Percentiles rank a stretch among this genome's conserved stretches.
Conservation (phyloP, 371 early-diverging fungal species). For the Funneliformis caledonium region DNA sequence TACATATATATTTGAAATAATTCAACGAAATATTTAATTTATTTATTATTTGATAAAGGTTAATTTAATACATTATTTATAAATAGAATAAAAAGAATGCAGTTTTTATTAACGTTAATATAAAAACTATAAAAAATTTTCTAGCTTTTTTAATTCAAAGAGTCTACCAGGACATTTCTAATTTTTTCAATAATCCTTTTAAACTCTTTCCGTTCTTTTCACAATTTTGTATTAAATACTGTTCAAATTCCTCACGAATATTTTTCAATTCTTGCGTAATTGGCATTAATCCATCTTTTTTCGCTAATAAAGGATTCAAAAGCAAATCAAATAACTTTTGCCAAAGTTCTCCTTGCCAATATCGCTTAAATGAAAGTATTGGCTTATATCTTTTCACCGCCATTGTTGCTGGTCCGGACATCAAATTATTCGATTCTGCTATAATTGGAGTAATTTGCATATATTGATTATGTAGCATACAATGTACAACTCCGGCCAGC, state of each 20-base stretch:
- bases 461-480: slow-evolving; percentile 48
- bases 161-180: background rate
- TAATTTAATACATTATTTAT: no score
- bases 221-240: slow-evolving; percentile 23
- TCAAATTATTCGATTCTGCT: background rate
- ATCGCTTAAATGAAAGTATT: slow-evolving; percentile 48
- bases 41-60: no score
- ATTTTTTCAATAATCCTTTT: slow-evolving; percentile 14
- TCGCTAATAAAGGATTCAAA: slow-evolving; percentile 45
- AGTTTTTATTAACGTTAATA: no score
- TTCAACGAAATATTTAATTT: no score
- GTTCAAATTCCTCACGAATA: slow-evolving; percentile 30
- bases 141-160: no score
- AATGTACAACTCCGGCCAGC: slow-evolving; percentile 48
- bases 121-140: no score
- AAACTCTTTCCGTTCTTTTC: slow-evolving; percentile 34
- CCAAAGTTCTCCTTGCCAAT: slow-evolving; percentile 54
- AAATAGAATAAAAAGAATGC: no score
- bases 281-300: slow-evolving; percentile 20
- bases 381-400: slow-evolving; percentile 38
- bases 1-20: no score
- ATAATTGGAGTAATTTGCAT: slow-evolving; percentile 33
- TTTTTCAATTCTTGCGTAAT: slow-evolving; percentile 29
- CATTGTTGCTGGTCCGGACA: background rate
- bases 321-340: slow-evolving; percentile 45